Percentiles rank a stretch among this genome's conserved stretches.
These are phyloP conservation scores for Lactarius hengduanensis DNA, from an alignment of 768 basidiomycete genomes.

Conservation along the genomic window DNA sequence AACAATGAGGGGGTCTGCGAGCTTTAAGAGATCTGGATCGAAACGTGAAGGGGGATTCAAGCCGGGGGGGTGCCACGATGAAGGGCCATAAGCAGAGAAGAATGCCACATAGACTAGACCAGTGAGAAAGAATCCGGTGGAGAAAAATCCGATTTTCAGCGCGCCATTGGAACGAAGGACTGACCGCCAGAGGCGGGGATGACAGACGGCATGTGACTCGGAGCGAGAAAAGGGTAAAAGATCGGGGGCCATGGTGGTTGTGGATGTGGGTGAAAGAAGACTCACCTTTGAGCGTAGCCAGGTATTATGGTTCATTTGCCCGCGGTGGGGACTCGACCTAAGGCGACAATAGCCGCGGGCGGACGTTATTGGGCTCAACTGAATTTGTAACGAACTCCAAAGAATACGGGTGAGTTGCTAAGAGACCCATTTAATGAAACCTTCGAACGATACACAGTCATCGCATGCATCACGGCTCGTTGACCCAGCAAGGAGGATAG, in stretches of 20 bases:
- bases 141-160: not conserved
- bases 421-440: too few species aligned
- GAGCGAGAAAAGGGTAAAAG: not conserved
- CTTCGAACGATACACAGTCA: too few species aligned
- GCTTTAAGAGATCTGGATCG: not conserved
- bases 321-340: not conserved
- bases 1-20: not conserved
- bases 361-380: too few species aligned
- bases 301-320: not conserved
- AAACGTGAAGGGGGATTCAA: not conserved
- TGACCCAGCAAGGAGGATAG: too few species aligned
- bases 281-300: not conserved
- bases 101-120: constrained; percentile 15
- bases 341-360: too few species aligned
- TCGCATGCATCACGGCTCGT: too few species aligned
- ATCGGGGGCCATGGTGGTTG: not conserved
- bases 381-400: too few species aligned
- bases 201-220: not conserved
- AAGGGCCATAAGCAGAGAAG: not conserved
- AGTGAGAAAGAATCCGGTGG: constrained; percentile 13
- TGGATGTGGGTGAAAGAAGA: not conserved
- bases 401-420: too few species aligned
- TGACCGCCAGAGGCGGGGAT: constrained; percentile 5
- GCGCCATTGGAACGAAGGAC: not conserved
- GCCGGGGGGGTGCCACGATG: not conserved